Evolutionary conservation across 352 stramenopile species (phyloP), one percentile per base, ranked within the genome.

Genomic region (Pythium brachiatum): DNA sequence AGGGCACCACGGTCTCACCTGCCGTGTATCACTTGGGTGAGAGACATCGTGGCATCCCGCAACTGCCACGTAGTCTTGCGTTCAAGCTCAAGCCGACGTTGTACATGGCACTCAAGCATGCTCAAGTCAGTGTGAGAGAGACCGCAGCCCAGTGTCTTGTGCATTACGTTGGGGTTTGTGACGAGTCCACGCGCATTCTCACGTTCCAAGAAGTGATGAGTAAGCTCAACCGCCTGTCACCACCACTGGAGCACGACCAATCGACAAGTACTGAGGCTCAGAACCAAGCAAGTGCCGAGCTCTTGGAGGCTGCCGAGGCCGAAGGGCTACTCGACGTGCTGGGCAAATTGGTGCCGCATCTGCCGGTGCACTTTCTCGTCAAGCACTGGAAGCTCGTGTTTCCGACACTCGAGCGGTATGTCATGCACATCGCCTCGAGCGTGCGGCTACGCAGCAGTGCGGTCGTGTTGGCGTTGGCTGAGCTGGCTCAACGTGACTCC

Each of bases 351-450:
- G 68, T 68, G 0, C 76, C 76, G 1, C 69, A 52, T 25, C 53
- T 90, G 15, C 74, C 80, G 5, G 57, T 72, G 12, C 11, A 7
- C 2, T 92, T 92, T 58, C 60, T 90, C 7, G 27, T 81, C 34
- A 88, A 84, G 53, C 81, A 92, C 57, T 92, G 83, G 83, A 80
- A 75, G 31, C 62, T 90, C 9, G 67, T 92, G 15, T 90, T 85
- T 58, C 78, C 81, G 8, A 90, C 76, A 6, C 67, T 90, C 29
- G 83, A 92, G 57, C 68, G 79, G 21, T 90, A 92, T 32, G 68
- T 92, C 21, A 76, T 86, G 61, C 83, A 92, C 50, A 73, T 89
- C 23, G 81, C 83, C 7, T 90, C 83, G 2, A 90, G 70, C 38
- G 81, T 90, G 25, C 77, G 81, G 0, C 77, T 86, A 29, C 74